Percentiles rank a stretch among this genome's conserved stretches.
Evolutionary conservation across 1,284 basidiomycete species (phyloP).

Genomic region (Lentinula novae-zelandiae): DNA sequence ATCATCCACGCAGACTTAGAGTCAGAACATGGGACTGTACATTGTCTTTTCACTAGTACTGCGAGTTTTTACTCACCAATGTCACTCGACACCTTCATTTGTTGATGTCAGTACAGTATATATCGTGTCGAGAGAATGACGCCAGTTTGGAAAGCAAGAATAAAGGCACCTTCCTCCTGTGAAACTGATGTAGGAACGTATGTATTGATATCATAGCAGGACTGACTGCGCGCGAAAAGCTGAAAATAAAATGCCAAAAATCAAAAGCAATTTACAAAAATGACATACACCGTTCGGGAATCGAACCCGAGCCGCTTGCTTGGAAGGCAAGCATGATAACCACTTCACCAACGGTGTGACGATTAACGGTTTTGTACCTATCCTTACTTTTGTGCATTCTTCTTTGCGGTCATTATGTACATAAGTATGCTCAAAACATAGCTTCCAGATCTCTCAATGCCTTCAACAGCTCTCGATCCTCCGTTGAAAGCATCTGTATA

Average conservation of each 20-base stretch:
- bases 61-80: background rate
- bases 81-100: background rate
- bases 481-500: background rate
- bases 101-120: background rate
- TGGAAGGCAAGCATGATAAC: slow-evolving; percentile 87
- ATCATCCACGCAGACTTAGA: background rate
- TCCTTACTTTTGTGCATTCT: no score
- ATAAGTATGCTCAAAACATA: background rate
- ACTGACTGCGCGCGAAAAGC: background rate
- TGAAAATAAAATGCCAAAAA: background rate
- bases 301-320: slow-evolving; percentile 15
- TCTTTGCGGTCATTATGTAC: background rate
- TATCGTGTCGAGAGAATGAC: background rate
- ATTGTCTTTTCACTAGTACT: background rate
- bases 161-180: no score
- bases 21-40: background rate
- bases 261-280: no score
- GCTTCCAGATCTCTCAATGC: slow-evolving; percentile 21
- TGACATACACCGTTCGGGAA: slow-evolving; percentile 13
- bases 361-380: no score
- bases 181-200: no score
- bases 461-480: slow-evolving; percentile 20
- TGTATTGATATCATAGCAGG: no score
- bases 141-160: no score
- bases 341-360: slow-evolving; percentile 71